Conservation (phyloP, 1,284 basidiomycete species). For the Cystobasidiaceae sp. region DNA sequence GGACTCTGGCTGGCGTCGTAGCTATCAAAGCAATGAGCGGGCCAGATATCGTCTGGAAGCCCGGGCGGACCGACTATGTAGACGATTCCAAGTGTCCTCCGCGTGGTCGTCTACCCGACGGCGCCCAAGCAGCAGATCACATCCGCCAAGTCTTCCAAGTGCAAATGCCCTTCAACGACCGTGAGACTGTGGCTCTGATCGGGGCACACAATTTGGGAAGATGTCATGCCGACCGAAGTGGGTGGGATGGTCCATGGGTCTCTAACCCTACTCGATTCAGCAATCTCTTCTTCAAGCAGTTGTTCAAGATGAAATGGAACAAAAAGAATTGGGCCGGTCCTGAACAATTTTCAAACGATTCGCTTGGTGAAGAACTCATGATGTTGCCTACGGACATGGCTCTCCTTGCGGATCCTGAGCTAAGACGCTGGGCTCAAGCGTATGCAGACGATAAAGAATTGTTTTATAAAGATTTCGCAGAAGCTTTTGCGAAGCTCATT, state of each 20-base stretch:
- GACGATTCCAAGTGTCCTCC: slow-evolving; percentile 58
- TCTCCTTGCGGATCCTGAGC: slow-evolving; percentile 48
- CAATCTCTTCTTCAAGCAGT: slow-evolving; percentile 52
- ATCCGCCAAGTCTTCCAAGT: slow-evolving; percentile 54
- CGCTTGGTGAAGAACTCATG: slow-evolving; percentile 53
- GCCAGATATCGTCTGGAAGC: slow-evolving; percentile 77
- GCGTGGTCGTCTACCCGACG: slow-evolving; percentile 92
- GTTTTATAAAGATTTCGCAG: slow-evolving; percentile 55
- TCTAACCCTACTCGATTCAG: slow-evolving; percentile 52
- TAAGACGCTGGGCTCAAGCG: slow-evolving; percentile 50
- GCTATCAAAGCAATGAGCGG: slow-evolving; percentile 76
- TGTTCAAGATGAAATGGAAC: slow-evolving; percentile 52
- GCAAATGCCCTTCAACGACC: slow-evolving; percentile 51
- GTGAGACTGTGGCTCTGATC: slow-evolving; percentile 56
- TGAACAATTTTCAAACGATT: slow-evolving; percentile 48
- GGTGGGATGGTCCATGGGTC: slow-evolving; percentile 48
- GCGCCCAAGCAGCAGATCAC: slow-evolving; percentile 74
- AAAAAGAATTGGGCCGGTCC: slow-evolving; percentile 54
- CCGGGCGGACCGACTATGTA: slow-evolving; percentile 73
- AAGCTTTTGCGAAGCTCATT: slow-evolving; percentile 47
- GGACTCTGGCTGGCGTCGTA: slow-evolving; percentile 81
- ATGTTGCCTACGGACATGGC: slow-evolving; percentile 55
- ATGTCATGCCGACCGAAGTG: slow-evolving; percentile 51
- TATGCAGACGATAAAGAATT: slow-evolving; percentile 53
- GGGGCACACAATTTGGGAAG: slow-evolving; percentile 55